phyloP scores from a whole-genome alignment of 768 basidiomycete species.

The Tulasnella calospora region DNA sequence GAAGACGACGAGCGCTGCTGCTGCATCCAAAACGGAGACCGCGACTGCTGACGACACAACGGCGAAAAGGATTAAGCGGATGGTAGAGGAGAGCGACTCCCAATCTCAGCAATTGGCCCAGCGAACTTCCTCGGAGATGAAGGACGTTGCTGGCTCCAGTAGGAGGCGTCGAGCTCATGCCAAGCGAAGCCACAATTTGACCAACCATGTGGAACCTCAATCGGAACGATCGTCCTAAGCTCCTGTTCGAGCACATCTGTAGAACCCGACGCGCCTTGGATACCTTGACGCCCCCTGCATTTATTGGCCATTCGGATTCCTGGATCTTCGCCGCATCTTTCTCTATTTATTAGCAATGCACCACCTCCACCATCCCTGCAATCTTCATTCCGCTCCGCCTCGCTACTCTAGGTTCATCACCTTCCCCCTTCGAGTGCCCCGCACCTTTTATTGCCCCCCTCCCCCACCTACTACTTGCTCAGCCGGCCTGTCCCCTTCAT shows the following conservation, averaged over 20 bases:
- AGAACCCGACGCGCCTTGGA: not conserved
- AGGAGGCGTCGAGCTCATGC: not conserved
- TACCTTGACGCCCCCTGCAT: not conserved
- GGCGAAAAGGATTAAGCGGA: not conserved
- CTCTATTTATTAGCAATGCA: not conserved
- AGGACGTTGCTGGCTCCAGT: not conserved
- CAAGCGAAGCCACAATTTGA: not conserved
- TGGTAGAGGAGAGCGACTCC: not conserved
- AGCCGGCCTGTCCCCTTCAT: not conserved
- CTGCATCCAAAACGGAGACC: not conserved
- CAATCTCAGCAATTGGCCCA: not conserved
- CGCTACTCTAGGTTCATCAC: not conserved
- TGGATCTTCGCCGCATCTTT: not conserved
- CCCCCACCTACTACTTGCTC: not conserved
- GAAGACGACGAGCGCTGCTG: constrained; percentile 8
- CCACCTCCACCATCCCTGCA: not conserved
- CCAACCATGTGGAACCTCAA: not conserved
- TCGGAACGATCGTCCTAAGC: not conserved
- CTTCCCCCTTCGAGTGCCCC: not conserved
- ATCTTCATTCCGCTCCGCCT: not conserved
- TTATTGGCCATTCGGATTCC: not conserved
- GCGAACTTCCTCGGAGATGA: not conserved
- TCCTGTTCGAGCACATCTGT: not conserved
- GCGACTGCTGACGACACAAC: not conserved
- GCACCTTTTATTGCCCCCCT: not conserved